Evolutionary conservation across 78 protist species (phyloP).

Genomic region (Neovahlkampfia damariscottae): DNA sequence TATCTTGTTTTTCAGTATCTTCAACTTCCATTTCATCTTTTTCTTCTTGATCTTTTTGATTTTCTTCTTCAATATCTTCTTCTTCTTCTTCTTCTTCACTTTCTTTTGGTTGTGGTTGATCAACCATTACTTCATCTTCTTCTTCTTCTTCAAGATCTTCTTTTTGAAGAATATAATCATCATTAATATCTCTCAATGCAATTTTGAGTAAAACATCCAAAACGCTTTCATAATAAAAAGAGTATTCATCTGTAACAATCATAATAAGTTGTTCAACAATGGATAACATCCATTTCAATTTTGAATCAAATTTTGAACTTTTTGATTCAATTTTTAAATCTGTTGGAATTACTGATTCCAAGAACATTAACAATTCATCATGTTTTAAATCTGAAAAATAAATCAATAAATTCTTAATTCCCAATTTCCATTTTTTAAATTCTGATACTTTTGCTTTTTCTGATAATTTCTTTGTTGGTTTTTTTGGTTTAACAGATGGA

Average conservation of each 20-base stretch:
- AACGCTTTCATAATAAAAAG: neutral
- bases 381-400: too few species aligned
- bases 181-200: neutral
- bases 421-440: too few species aligned
- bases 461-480: too few species aligned
- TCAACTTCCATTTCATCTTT: neutral
- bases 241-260: neutral
- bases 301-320: too few species aligned
- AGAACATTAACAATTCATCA: too few species aligned
- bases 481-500: too few species aligned
- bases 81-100: neutral
- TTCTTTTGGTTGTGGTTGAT: neutral
- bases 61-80: neutral
- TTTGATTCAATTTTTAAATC: too few species aligned
- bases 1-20: neutral
- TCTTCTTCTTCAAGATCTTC: conserved; percentile 1
- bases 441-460: too few species aligned
- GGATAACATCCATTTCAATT: neutral
- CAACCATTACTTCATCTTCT: neutral
- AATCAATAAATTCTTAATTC: too few species aligned
- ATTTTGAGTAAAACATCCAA: neutral
- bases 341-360: too few species aligned
- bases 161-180: neutral
- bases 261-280: neutral
- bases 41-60: neutral